A percentile compares a stretch with the other conserved stretches of the same genome.
Evolutionary conservation across 2,329 filamentous ascomycete genomes (phyloP).

Genomic region (Cercospora zeae-maydis): DNA sequence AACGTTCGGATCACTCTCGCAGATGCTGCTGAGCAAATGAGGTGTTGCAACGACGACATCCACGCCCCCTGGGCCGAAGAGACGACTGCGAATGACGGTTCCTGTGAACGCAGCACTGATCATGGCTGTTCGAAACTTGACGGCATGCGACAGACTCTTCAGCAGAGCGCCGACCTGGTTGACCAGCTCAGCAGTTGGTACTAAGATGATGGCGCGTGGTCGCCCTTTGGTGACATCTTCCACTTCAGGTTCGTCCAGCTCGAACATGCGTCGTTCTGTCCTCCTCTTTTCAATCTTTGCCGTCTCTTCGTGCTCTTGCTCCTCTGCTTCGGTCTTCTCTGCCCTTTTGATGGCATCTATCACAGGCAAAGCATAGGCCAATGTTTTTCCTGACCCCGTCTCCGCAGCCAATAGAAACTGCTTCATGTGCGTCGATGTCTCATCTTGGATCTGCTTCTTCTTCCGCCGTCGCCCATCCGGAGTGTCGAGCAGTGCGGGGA

Average conservation of each 20-base stretch:
- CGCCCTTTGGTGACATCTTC: conserved; percentile 69
- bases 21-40: conserved; percentile 82
- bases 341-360: conserved; percentile 80
- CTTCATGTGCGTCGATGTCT: conserved; percentile 44
- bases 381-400: conserved; percentile 93
- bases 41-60: conserved; percentile 86
- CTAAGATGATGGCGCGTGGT: conserved; percentile 78
- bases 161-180: conserved; percentile 77
- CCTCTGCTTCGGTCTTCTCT: conserved; percentile 54
- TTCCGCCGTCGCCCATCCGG: conserved; percentile 40
- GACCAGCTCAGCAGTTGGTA: conserved; percentile 90
- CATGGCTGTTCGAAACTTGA: conserved; percentile 81
- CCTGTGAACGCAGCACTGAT: conserved; percentile 75
- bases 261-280: conserved; percentile 48
- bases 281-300: conserved; percentile 28
- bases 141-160: conserved; percentile 76
- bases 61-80: conserved; percentile 77
- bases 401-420: conserved; percentile 86
- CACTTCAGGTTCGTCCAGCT: conserved; percentile 56
- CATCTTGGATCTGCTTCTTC: conserved; percentile 29
- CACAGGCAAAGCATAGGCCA: conserved; percentile 83
- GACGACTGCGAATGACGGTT: conserved; percentile 74
- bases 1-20: conserved; percentile 84
- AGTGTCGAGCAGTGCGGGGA: conserved; percentile 71
- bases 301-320: conserved; percentile 32